A percentile compares a stretch with the other conserved stretches of the same genome.
These are phyloP conservation scores for Epichloe sp. DNA, from an alignment of 2,329 filamentous ascomycete genomes.

Conservation along the genomic window DNA sequence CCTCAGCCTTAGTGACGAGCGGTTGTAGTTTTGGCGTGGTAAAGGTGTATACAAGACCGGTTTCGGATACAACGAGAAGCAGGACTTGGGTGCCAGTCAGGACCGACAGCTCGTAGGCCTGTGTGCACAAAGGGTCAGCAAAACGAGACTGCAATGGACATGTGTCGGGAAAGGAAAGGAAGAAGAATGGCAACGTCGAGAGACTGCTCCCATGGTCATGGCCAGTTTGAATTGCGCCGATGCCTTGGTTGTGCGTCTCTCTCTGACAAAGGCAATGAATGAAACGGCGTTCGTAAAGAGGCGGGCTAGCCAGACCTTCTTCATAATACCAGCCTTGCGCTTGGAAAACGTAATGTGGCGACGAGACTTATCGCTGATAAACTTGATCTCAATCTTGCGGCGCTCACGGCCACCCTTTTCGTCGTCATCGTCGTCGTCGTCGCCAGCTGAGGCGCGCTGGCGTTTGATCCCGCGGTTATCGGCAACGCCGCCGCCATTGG, in stretches of 20 bases:
- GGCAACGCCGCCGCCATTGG: constrained; percentile 56
- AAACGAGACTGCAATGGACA: neutral
- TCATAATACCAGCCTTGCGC: constrained; percentile 99
- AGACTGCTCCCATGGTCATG: no score
- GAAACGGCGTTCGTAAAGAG: neutral
- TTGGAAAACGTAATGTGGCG: constrained; percentile 99
- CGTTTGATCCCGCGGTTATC: constrained; percentile 84
- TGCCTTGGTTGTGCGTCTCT: neutral
- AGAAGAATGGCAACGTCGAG: neutral
- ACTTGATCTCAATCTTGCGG: constrained; percentile 99
- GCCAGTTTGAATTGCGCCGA: neutral
- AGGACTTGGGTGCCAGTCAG: constrained; percentile 96
- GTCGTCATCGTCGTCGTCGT: constrained; percentile 95
- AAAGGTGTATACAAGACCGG: constrained; percentile 93
- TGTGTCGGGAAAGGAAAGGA: neutral
- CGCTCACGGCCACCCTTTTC: constrained; percentile 96
- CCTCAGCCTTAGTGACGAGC: constrained; percentile 93
- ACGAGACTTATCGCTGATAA: constrained; percentile 99
- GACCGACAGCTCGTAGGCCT: constrained; percentile 97
- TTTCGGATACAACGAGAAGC: constrained; percentile 92
- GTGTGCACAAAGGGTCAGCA: constrained; percentile 8
- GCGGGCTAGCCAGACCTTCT: constrained; percentile 61
- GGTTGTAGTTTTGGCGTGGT: constrained; percentile 97
- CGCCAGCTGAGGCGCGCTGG: constrained; percentile 64
- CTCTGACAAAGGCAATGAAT: neutral